These are phyloP conservation scores for Globisporangium apiculatum DNA, from an alignment of 352 stramenopile genomes.

Conservation along the genomic window DNA sequence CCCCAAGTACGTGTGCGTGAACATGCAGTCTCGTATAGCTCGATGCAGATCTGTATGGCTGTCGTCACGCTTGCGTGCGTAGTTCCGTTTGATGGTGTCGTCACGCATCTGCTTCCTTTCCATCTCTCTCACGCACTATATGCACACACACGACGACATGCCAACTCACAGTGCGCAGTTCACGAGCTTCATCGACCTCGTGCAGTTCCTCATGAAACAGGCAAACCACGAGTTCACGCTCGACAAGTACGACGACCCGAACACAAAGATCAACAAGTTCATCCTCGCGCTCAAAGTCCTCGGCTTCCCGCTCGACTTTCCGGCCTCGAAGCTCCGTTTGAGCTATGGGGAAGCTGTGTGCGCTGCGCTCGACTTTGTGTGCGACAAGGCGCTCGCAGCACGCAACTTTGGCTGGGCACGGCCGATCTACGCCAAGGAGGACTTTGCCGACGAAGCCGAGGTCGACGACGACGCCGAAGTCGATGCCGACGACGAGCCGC, in stretches of 20 bases:
- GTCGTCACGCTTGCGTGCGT: no score
- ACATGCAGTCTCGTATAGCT: no score
- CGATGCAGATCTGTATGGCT: no score
- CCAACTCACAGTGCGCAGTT: constrained; percentile 47
- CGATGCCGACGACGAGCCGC: constrained; percentile 16
- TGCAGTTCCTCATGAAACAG: constrained; percentile 67
- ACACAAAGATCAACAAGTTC: constrained; percentile 85
- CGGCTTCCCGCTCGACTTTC: constrained; percentile 78
- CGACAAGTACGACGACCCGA: constrained; percentile 86
- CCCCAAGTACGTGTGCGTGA: constrained; percentile 23
- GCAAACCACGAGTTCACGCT: constrained; percentile 74
- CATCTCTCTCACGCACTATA: background rate
- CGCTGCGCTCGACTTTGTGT: constrained; percentile 69
- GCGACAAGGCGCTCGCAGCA: constrained; percentile 64
- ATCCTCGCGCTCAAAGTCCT: constrained; percentile 77
- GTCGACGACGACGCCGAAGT: constrained; percentile 49
- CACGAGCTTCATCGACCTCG: constrained; percentile 70
- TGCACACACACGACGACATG: background rate
- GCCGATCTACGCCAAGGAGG: constrained; percentile 67
- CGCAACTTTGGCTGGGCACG: constrained; percentile 59
- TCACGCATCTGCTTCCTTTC: background rate
- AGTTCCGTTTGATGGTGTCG: background rate
- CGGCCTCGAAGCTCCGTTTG: constrained; percentile 68
- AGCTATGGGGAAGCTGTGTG: constrained; percentile 75
- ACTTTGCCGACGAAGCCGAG: constrained; percentile 59